Evolutionary conservation across 2,329 filamentous ascomycete species (phyloP).

Genomic region (Trichoderma asperellum): DNA sequence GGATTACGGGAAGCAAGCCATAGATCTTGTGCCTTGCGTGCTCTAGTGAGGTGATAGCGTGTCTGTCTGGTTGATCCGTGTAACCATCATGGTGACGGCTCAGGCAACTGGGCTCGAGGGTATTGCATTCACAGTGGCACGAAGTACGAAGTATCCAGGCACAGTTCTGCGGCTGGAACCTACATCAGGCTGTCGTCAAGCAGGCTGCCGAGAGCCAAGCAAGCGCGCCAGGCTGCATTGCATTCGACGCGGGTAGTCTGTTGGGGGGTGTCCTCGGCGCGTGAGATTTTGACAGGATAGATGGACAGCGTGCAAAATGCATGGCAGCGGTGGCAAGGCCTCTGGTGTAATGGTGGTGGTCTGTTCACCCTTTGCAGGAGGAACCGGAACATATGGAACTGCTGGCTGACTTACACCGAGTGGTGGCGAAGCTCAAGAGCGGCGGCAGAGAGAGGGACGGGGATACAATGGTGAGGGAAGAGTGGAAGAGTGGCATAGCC

Average conservation of each 20-base stretch:
- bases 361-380: slow-evolving; percentile 20
- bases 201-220: not conserved
- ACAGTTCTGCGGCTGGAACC: not conserved
- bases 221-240: slow-evolving; percentile 10
- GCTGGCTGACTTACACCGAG: slow-evolving; percentile 9
- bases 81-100: not conserved
- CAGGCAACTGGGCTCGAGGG: not conserved
- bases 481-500: not conserved
- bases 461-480: not conserved
- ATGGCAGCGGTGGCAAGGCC: slow-evolving; percentile 9
- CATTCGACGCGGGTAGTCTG: slow-evolving; percentile 1
- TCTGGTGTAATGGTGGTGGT: slow-evolving; percentile 19
- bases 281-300: slow-evolving; percentile 12
- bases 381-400: slow-evolving; percentile 2
- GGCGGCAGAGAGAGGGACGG: not conserved
- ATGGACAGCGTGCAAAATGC: not conserved
- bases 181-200: not conserved
- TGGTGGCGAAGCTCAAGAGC: slow-evolving; percentile 1
- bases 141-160: not conserved
- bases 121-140: not conserved
- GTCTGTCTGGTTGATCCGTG: slow-evolving; percentile 3
- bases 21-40: not conserved
- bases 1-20: not conserved
- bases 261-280: not conserved
- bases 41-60: not conserved